phyloP scores from a whole-genome alignment of 2,329 filamentous ascomycete species.

The Fusarium sp. region DNA sequence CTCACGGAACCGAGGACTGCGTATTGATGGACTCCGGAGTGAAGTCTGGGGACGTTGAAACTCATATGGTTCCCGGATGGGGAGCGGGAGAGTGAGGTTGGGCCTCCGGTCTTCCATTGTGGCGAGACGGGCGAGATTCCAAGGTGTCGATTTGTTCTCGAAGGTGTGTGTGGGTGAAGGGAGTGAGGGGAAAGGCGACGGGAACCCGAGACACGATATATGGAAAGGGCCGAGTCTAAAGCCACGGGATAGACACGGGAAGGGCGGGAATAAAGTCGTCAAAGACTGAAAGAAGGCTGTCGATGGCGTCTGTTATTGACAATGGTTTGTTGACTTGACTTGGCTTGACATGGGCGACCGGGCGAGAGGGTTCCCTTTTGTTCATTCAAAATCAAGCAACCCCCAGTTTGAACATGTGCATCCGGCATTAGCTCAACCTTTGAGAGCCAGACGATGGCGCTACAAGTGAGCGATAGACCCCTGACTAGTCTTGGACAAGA shows the following conservation, averaged over 20 bases:
- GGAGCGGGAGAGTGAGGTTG: conserved; percentile 46
- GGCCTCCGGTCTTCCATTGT: conserved; percentile 47
- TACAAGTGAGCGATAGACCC: conserved; percentile 40
- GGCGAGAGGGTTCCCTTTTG: conserved; percentile 35
- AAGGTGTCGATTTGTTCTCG: conserved; percentile 5
- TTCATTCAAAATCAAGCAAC: conserved; percentile 21
- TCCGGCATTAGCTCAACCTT: conserved; percentile 34
- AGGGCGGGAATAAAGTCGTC: conserved; percentile 9
- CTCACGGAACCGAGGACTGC: conserved; percentile 53
- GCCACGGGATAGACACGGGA: not conserved
- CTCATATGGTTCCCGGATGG: conserved; percentile 35
- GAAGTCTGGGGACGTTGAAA: conserved; percentile 37
- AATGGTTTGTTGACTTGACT: conserved; percentile 31
- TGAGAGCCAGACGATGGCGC: conserved; percentile 32
- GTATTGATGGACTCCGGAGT: conserved; percentile 36
- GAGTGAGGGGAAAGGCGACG: conserved; percentile 1
- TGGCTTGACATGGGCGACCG: conserved; percentile 19
- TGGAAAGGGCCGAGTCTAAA: not conserved
- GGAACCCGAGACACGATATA: conserved; percentile 19
- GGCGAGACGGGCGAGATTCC: conserved; percentile 30
- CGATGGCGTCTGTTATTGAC: conserved; percentile 9
- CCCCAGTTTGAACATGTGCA: conserved; percentile 37
- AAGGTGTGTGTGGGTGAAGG: not conserved
- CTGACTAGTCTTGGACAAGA: conserved; percentile 46
- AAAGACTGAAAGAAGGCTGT: conserved; percentile 8